Percentiles rank a stretch among this genome's conserved stretches.
phyloP scores from a whole-genome alignment of 1,139 yeast species.

The Yamadazyma pseudoaaseri region DNA sequence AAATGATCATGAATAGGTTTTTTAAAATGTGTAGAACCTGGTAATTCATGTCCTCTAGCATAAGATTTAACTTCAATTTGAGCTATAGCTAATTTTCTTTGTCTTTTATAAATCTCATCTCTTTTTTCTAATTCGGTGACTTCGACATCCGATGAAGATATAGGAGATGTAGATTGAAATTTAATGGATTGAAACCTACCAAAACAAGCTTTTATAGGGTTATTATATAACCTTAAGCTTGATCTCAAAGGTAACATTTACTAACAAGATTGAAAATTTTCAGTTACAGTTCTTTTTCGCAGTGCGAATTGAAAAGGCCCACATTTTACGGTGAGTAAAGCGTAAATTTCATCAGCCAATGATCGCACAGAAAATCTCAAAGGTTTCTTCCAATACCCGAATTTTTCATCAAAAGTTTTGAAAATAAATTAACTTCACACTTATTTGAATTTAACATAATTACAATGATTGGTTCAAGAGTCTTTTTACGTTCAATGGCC shows the following conservation, averaged over 20 bases:
- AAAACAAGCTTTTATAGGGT: slow-evolving; percentile 5
- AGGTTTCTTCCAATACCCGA: slow-evolving; percentile 7
- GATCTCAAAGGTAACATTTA: slow-evolving; percentile 4
- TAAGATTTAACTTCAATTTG: slow-evolving; percentile 69
- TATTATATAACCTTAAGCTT: slow-evolving; percentile 5
- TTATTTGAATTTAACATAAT: slow-evolving; percentile 5
- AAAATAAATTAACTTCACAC: not conserved
- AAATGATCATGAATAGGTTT: slow-evolving; percentile 85
- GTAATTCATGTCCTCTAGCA: slow-evolving; percentile 73
- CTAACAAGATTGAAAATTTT: not conserved
- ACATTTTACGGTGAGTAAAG: slow-evolving; percentile 6
- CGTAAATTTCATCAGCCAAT: slow-evolving; percentile 14
- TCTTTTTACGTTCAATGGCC: slow-evolving; percentile 70
- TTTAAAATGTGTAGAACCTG: slow-evolving; percentile 87
- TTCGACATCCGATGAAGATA: not conserved
- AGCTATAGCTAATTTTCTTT: slow-evolving; percentile 69
- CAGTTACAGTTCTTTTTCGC: not conserved
- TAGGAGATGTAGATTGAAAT: slow-evolving; percentile 12
- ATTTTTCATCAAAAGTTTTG: slow-evolving; percentile 9
- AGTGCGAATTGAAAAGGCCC: slow-evolving; percentile 1
- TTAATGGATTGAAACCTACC: too few species aligned
- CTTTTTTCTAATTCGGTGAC: slow-evolving; percentile 73
- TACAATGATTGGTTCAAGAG: slow-evolving; percentile 63
- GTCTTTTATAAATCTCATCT: slow-evolving; percentile 70
- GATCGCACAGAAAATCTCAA: slow-evolving; percentile 6